Percentiles rank a stretch among this genome's conserved stretches.
phyloP scores from a whole-genome alignment of 345 rosid genomes.

The Cardamine resedifolia region DNA sequence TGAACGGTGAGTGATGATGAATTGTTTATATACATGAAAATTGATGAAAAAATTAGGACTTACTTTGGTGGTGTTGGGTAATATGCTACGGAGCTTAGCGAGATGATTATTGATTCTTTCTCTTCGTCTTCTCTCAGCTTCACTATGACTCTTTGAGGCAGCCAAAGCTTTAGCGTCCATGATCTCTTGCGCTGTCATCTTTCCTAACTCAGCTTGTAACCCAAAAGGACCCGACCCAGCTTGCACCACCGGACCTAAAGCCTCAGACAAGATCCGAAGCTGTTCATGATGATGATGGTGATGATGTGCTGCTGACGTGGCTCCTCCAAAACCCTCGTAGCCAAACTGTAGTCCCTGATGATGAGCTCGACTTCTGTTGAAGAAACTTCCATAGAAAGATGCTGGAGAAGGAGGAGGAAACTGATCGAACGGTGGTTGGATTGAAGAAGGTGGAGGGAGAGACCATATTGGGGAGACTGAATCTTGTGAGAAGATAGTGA shows the following conservation, averaged over 20 bases:
- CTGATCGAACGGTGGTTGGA: slow-evolving; percentile 47
- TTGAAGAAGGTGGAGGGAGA: slow-evolving; percentile 1
- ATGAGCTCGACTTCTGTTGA: slow-evolving; percentile 48
- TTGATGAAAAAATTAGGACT: slow-evolving; percentile 33
- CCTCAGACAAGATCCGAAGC: slow-evolving; percentile 75
- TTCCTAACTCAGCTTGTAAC: slow-evolving; percentile 76
- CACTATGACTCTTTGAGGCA: slow-evolving; percentile 97
- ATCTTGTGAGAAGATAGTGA: slow-evolving; percentile 54
- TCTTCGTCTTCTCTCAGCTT: slow-evolving; percentile 93
- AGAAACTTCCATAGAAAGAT: slow-evolving; percentile 59
- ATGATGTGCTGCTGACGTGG: slow-evolving; percentile 37
- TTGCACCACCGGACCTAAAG: slow-evolving; percentile 69
- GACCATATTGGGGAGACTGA: slow-evolving; percentile 51
- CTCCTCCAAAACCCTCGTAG: slow-evolving; percentile 48
- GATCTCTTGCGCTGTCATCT: slow-evolving; percentile 94
- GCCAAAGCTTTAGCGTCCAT: slow-evolving; percentile 99
- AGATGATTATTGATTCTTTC: slow-evolving; percentile 97
- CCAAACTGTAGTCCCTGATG: slow-evolving; percentile 43
- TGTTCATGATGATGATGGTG: slow-evolving; percentile 59
- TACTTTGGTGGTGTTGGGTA: slow-evolving; percentile 98
- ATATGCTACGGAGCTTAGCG: slow-evolving; percentile 87
- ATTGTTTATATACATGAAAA: background rate
- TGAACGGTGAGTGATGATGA: slow-evolving; percentile 20
- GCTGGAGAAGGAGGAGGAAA: slow-evolving; percentile 52
- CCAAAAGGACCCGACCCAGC: slow-evolving; percentile 70